Evolutionary conservation across 1,284 basidiomycete species (phyloP).

Genomic region (Irpex lacteus): DNA sequence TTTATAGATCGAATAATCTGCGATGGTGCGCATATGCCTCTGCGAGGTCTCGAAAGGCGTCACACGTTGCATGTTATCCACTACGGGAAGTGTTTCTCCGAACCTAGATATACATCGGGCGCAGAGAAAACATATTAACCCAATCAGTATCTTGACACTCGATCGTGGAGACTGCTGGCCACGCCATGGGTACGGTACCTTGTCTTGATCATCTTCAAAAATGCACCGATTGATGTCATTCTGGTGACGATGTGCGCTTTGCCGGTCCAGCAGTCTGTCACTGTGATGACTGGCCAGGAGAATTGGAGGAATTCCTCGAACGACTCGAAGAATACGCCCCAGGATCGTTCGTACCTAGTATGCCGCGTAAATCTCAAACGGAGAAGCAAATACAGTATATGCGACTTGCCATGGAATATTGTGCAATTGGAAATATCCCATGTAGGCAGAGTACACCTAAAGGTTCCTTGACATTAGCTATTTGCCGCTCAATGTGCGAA

Average conservation of each 20-base stretch:
- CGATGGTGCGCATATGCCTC: conserved; percentile 67
- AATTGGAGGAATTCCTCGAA: conserved; percentile 83
- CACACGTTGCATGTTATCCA: conserved; percentile 65
- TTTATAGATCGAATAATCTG: conserved; percentile 69
- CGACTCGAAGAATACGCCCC: conserved; percentile 78
- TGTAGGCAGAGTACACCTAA: conserved; percentile 80
- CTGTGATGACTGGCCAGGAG: conserved; percentile 82
- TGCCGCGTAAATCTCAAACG: conserved; percentile 1
- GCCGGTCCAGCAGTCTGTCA: conserved; percentile 73
- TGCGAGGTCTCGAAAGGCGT: conserved; percentile 65
- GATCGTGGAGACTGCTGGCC: neutral
- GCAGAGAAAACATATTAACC: neutral
- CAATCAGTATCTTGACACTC: neutral
- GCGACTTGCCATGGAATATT: conserved; percentile 65
- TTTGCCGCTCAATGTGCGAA: conserved; percentile 6
- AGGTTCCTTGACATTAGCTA: neutral
- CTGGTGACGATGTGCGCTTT: conserved; percentile 79
- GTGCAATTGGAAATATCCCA: conserved; percentile 78
- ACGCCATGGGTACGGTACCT: conserved; percentile 36
- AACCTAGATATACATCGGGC: conserved; percentile 41
- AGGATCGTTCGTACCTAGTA: conserved; percentile 73
- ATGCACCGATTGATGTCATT: conserved; percentile 64
- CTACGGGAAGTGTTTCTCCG: conserved; percentile 67
- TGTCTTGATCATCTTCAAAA: conserved; percentile 78
- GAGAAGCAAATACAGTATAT: neutral